Evolutionary conservation across 495 filamentous ascomycete genomes (phyloP).

Genomic region (Hypoxylon fuscum): DNA sequence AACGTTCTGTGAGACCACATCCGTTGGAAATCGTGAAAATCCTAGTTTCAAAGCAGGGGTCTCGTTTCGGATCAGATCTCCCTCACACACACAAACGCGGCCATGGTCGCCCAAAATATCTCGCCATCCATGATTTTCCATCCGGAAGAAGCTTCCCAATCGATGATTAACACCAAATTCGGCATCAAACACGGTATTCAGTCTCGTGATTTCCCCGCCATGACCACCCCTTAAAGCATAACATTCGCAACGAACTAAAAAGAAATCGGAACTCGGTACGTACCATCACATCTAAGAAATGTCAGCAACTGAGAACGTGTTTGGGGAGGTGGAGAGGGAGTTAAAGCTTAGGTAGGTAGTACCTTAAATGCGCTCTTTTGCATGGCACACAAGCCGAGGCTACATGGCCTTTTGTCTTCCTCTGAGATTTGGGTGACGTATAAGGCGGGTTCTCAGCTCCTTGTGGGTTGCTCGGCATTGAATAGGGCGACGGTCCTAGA

Average conservation of each 20-base stretch:
- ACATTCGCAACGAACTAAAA: conserved; percentile 15
- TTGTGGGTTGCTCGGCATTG: conserved; percentile 45
- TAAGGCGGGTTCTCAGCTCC: conserved; percentile 49
- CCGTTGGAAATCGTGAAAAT: conserved; percentile 2
- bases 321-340: conserved; percentile 25
- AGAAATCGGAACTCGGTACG: conserved; percentile 43
- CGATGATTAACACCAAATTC: neutral
- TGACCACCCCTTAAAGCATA: conserved; percentile 1
- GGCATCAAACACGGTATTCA: no score
- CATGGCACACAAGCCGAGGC: conserved; percentile 97
- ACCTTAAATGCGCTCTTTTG: conserved; percentile 90
- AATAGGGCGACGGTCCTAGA: conserved; percentile 47
- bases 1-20: neutral
- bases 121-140: neutral
- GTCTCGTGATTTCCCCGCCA: conserved; percentile 2
- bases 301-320: conserved; percentile 28
- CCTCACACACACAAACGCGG: neutral
- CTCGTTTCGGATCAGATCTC: neutral
- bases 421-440: conserved; percentile 69
- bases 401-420: conserved; percentile 94
- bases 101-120: neutral
- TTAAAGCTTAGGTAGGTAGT: conserved; percentile 38
- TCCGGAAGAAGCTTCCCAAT: neutral
- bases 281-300: conserved; percentile 60
- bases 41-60: neutral